These are phyloP conservation scores for Purpureocillium takamizusanense DNA, from an alignment of 2,329 filamentous ascomycete genomes.

Conservation along the genomic window DNA sequence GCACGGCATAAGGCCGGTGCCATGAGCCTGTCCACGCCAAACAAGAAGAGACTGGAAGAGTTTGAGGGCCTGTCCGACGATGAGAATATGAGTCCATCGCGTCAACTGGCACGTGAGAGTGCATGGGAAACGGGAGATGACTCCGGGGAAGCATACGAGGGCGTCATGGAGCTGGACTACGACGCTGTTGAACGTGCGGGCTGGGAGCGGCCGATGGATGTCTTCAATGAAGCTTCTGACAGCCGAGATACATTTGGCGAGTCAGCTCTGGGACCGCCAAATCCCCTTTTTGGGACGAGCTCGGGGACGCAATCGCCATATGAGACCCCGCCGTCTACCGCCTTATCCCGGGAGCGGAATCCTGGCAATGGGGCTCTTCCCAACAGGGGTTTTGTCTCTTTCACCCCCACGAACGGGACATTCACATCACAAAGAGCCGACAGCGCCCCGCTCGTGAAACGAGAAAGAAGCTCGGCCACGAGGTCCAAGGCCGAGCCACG, in stretches of 20 bases:
- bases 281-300: too few species aligned
- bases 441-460: too few species aligned
- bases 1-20: conserved; percentile 17
- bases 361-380: not conserved
- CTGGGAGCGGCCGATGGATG: not conserved
- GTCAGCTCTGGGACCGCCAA: too few species aligned
- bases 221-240: too few species aligned
- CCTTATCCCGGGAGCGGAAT: not conserved
- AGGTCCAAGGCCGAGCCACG: too few species aligned
- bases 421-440: too few species aligned
- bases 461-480: too few species aligned
- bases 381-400: not conserved
- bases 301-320: too few species aligned
- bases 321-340: too few species aligned
- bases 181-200: not conserved
- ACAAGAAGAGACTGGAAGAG: conserved; percentile 20
- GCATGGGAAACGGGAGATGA: conserved; percentile 2
- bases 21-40: conserved; percentile 26
- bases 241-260: too few species aligned
- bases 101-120: conserved; percentile 17
- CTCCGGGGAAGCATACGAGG: not conserved
- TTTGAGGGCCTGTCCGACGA: conserved; percentile 21
- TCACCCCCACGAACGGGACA: not conserved
- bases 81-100: conserved; percentile 15
- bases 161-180: not conserved